These are phyloP conservation scores for Capsicum rhomboideum DNA, from an alignment of 257 asterid genomes.

Conservation along the genomic window DNA sequence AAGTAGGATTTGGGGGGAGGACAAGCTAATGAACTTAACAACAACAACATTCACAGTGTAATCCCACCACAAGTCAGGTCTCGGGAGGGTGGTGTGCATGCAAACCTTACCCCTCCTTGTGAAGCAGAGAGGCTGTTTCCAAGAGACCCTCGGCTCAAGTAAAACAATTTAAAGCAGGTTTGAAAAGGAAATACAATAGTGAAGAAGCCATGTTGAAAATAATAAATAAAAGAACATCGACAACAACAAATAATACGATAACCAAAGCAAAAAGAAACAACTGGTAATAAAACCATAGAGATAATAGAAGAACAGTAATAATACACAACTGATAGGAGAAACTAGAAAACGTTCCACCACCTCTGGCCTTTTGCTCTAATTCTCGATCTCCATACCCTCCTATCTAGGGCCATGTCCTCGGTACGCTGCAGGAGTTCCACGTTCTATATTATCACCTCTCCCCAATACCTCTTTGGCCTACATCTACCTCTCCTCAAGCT, in stretches of 20 bases:
- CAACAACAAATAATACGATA: not conserved
- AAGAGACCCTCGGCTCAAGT: not conserved
- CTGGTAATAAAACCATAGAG: not conserved
- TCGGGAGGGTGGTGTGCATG: too few relatives aligned
- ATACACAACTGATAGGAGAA: not conserved
- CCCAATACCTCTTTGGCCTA: not conserved
- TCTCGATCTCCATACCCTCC: too few relatives aligned
- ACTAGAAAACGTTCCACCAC: not conserved
- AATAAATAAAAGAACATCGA: not conserved
- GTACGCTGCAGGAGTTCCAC: not conserved
- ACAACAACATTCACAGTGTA: too few relatives aligned
- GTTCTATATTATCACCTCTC: too few relatives aligned
- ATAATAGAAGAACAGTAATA: not conserved
- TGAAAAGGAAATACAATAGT: too few relatives aligned
- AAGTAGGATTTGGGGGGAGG: too few relatives aligned
- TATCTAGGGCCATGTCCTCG: not conserved
- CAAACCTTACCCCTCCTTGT: too few relatives aligned
- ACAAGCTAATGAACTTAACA: too few relatives aligned
- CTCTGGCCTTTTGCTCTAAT: not conserved
- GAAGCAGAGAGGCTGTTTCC: too few relatives aligned
- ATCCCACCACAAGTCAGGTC: too few relatives aligned
- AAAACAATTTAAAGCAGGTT: too few relatives aligned
- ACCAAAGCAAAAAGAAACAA: too few relatives aligned
- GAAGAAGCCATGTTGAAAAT: not conserved
- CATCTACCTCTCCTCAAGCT: not conserved